Base-by-base conservation (phyloP, 2,329 filamentous ascomycete species). In the Dryadomyces sulphureus region DNA sequence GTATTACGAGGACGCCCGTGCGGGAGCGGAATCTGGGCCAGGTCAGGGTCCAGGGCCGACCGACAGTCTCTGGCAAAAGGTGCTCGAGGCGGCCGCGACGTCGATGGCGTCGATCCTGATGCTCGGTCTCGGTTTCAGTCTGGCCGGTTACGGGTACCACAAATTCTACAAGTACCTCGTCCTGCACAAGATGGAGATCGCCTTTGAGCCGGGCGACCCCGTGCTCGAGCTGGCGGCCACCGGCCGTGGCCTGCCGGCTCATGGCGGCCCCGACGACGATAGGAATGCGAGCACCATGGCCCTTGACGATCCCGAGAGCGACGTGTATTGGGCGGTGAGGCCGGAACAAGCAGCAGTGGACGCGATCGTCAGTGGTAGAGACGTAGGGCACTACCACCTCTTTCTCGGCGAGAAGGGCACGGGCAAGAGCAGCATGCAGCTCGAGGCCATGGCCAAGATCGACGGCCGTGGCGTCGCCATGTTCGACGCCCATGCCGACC, bases 371-470 rank as follows among this genome's bases (percentile, higher is more conserved):
- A 66, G 73, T 41, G 92, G 92, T 1, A 64, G 70, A 3, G 70
- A 77, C 24, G 69, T 69, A 40, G 92, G 92, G 11, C 88, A 93
- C 58, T 98, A 98, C 58, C 85, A 92, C 62, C 72, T 98, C 2
- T 69, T 98, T 2, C 79, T 96, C 41, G 92, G 92, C 39, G 92
- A 96, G 59, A 96, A 98, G 65, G 92, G 92, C 5, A 93, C 86
- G 0, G 92, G 92, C 7, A 98, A 98, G 68, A 93, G 85, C 49
- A 93, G 85, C 54, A 96, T 98, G 92, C 67, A 98, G 30, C 56
- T 98, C 19, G 87, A 96, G 59, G 86, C 87, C 8, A 98, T 98
- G 90, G 79, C 81, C 45, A 93, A 93, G 61, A 81, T 89, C 47
- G 77, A 94, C 51, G 92, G 88, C 4, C 83, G 92, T 50, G 86